Base-by-base conservation (phyloP, 2,329 filamentous ascomycete genomes). In the Lachnellula occidentalis region DNA sequence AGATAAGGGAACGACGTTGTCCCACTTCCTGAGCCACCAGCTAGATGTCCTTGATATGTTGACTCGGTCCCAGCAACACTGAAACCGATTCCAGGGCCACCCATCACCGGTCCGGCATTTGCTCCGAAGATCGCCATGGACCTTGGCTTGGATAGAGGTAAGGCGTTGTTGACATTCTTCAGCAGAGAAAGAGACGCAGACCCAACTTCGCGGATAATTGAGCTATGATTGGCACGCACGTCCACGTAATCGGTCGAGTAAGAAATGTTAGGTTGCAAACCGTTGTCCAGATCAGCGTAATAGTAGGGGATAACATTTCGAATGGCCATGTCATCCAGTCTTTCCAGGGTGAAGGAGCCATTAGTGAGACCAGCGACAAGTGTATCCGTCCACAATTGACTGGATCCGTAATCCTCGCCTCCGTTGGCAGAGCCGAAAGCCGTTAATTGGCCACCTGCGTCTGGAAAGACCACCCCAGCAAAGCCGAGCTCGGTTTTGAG, bases 401-500 rank as follows among this genome's bases (percentile, higher is more conserved):
- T 11, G 27, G 27, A 31, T 31, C 27, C 27, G 27, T 31, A 31
- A 67, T 96, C 91, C 6, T 95, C 76, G 1, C 92, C 92, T 5
- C 89, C 87, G 6, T 95, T 73, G 3, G 89, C 87, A 51, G 82
- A 86, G 8, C 80, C 82, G 1, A 95, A 87, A 11, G 91, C 90
- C 4, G 86, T 85, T 56, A 88, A 82, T 66, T 95, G 90, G 0
- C 87, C 88, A 4, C 90, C 76, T 90, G 90, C 95, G 68, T 96
- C 91, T 2, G 82, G 86, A 74, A 92, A 87, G 12, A 92, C 81
- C 54, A 90, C 92, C 0, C 90, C 90, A 66, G 94, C 87, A 66
- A 95, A 95, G 3, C 89, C 89, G 1, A 95, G 76, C 68, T 95
- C 89, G 51, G 90, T 87, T 65, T 95, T 95, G 39, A 95, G 74